Base-by-base conservation (phyloP, 768 basidiomycete species). In the Lactarius trivialis region DNA sequence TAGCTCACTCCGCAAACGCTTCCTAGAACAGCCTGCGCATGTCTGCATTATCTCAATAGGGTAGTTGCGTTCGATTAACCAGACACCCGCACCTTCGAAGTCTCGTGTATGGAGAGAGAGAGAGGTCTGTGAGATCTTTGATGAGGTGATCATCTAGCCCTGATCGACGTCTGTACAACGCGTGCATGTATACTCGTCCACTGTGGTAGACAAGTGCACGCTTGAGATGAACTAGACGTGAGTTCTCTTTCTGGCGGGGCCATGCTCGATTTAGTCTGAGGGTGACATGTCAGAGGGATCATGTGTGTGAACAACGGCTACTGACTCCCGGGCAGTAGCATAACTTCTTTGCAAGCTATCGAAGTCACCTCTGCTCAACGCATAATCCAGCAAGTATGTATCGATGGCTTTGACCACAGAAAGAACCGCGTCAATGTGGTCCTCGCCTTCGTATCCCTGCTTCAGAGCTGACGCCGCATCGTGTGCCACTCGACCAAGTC, bases 341-440 rank as follows among this genome's bases (percentile, higher is more conserved):
- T 84, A 87, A 60, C 81, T 83, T 73, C 85, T 91, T 72, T 86
- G 85, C 68, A 88, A 70, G 11, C 80, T 75, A 58, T 82, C 82
- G 66, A 83, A 89, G 56, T 82, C 80, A 56, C 73, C 73, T 68
- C 83, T 75, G 51, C 75, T 82, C 70, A 88, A 75, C 15, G 82
- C 89, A 72, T 90, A 90, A 55, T 83, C 83, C 52, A 91, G 76
- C 68, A 93, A 76, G 69, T 83, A 90, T 2, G 85, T 82, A 66
- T 92, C 91, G 49, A 92, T 85, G 4, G 85, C 86, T 51, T 84
- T 84, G 26, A 85, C 81, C 19, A 91, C 82, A 39, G 78, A 78
- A 36, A 91, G 80, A 34, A 96, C 84, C 5, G 91, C 88, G 71
- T 98, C 95, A 49, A 91, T 88, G 64, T 91, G 89, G 70, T 93